Base-by-base conservation (phyloP, 2,329 filamentous ascomycete genomes). In the Arachnomyces sp. region DNA sequence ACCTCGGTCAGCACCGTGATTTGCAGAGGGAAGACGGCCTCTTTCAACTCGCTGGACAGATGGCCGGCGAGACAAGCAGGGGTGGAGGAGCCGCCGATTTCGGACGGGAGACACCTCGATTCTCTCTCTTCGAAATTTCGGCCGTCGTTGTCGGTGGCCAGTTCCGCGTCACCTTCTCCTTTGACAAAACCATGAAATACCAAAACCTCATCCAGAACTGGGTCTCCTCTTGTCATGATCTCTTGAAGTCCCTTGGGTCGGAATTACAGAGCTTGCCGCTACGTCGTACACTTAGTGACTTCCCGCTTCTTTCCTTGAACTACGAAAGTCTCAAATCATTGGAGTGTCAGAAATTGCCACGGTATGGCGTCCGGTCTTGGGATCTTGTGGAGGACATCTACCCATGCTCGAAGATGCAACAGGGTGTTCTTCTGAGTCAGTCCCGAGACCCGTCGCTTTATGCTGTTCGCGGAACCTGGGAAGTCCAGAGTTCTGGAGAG, bases 61-160 rank as follows among this genome's bases (percentile, higher is more conserved):
- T 65, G 55, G 61, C 60, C 12, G 60, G 60, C 35, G 61, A 62
- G 41, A 60, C 59, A 9, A 51, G 56, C 11, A 59, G 55, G 35
- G 59, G 60, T 34, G 60, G 61, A 12, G 60, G 62, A 3, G 63
- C 62, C 9, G 62, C 67, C 5, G 68, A 71, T 44, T 66, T 69
- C 48, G 68, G 67, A 3, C 53, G 59, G 12, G 48, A 61, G 7
- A 68, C 68, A 3, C 60, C 61, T 16, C 62, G 69, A 2, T 69
- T 71, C 44, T 66, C 65, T 1, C 62, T 75, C 0, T 69, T 75
- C 38, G 72, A 75, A 42, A 64, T 74, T 4, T 67, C 69, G 1
- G 71, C 71, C 1, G 67, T 72, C 16, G 59, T 74, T 6, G 61
- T 67, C 14, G 62, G 68, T 33, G 69, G 67, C 0, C 57, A 56